Evolutionary conservation across 2,329 filamentous ascomycete species (phyloP), one percentile per base, ranked within the genome.

Genomic region (Exophiala lecanii-corni): DNA sequence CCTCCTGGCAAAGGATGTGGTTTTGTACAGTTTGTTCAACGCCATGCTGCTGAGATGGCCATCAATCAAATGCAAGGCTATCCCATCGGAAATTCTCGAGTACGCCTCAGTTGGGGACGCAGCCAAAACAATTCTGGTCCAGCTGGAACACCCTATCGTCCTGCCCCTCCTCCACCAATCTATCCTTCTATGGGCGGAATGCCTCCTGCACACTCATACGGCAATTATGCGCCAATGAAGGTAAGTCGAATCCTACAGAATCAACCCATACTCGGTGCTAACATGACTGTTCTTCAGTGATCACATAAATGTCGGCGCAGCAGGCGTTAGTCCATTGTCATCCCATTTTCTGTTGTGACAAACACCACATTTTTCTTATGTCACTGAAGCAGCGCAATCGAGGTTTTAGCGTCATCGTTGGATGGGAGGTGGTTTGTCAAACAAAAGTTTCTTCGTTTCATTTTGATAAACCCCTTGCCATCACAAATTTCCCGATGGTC

Each of bases 61-160:
- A 98, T 98, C 78, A 98, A 98, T 73, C 92, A 98, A 72, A 98
- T 98, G 92, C 92, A 98, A 71, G 92, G 92, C 49, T 98, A 98
- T 66, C 92, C 92, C 17, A 98, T 98, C 60, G 92, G 92, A 43
- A 98, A 98, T 76, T 97, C 91, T 35, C 89, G 92, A 55, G 92
- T 98, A 47, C 89, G 92, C 60, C 79, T 98, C 56, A 95, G 88
- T 65, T 98, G 92, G 92, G 92, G 92, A 53, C 86, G 92, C 54
- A 94, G 86, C 42, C 92, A 98, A 76, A 98, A 97, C 81, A 98
- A 98, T 76, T 97, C 91, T 50, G 92, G 92, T 45, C 82, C 82
- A 41, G 92, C 94, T 48, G 92, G 92, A 55, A 97, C 92, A 56
- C 92, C 92, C 46, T 97, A 98, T 72, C 86, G 92, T 53, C 92